These are phyloP conservation scores for Madurella fahalii DNA, from an alignment of 2,329 filamentous ascomycete genomes.

Conservation along the genomic window DNA sequence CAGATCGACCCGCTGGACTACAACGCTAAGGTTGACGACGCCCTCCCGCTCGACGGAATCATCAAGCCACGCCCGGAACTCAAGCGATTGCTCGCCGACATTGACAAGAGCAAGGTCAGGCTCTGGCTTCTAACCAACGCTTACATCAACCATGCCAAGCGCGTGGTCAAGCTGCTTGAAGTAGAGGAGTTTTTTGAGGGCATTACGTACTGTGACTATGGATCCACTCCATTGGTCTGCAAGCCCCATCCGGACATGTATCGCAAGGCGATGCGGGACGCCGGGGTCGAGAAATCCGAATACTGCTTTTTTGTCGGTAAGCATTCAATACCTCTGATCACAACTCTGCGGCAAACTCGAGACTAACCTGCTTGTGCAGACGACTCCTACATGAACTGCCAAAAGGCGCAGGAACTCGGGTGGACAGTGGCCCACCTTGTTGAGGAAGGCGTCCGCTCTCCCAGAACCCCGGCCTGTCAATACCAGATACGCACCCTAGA, in stretches of 20 bases:
- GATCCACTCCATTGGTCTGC: slow-evolving; percentile 67
- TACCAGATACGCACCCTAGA: slow-evolving; percentile 72
- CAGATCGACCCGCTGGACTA: slow-evolving; percentile 94
- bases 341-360: too few species aligned
- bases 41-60: slow-evolving; percentile 78
- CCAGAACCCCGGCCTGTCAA: slow-evolving; percentile 61
- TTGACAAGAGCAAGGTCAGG: slow-evolving; percentile 79
- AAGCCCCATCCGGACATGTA: slow-evolving; percentile 85
- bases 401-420: slow-evolving; percentile 69
- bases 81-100: slow-evolving; percentile 70
- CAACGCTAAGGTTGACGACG: slow-evolving; percentile 92
- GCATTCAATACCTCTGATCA: slow-evolving; percentile 32
- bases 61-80: slow-evolving; percentile 75
- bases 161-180: slow-evolving; percentile 75
- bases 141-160: slow-evolving; percentile 79
- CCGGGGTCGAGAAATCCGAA: slow-evolving; percentile 61
- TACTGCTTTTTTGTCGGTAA: slow-evolving; percentile 91
- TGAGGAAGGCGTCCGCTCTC: slow-evolving; percentile 65
- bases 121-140: slow-evolving; percentile 97
- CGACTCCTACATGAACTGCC: slow-evolving; percentile 81
- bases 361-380: slow-evolving; percentile 47
- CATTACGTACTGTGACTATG: slow-evolving; percentile 92
- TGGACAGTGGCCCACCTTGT: slow-evolving; percentile 87
- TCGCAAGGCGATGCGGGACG: slow-evolving; percentile 82
- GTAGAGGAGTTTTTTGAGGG: slow-evolving; percentile 91